A percentile compares a stretch with the other conserved stretches of the same genome.
phyloP scores from a whole-genome alignment of 1,284 basidiomycete genomes.

The Gymnopus androsaceus region DNA sequence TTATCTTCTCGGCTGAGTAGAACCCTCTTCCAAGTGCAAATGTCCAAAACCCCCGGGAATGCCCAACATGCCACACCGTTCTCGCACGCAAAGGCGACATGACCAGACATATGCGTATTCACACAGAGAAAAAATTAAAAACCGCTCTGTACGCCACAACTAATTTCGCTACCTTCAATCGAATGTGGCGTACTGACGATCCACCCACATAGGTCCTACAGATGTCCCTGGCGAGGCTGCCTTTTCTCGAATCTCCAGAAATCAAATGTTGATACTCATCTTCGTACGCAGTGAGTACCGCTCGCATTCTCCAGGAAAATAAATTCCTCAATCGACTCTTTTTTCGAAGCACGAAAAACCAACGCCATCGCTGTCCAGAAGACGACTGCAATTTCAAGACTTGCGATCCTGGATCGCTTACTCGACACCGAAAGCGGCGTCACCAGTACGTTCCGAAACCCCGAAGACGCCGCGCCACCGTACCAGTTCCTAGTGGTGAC shows the following conservation, averaged over 20 bases:
- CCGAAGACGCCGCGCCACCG: not conserved
- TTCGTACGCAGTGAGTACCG: slow-evolving; percentile 17
- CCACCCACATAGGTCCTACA: slow-evolving; percentile 18
- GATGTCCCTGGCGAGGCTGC: slow-evolving; percentile 24
- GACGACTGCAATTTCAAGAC: slow-evolving; percentile 8
- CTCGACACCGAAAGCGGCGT: slow-evolving; percentile 12
- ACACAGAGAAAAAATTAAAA: slow-evolving; percentile 15
- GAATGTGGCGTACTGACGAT: not conserved
- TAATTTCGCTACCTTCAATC: not conserved
- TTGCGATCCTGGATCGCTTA: slow-evolving; percentile 13
- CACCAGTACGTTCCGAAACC: slow-evolving; percentile 12
- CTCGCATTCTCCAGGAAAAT: not conserved
- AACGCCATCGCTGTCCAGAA: slow-evolving; percentile 3
- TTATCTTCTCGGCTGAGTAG: not conserved
- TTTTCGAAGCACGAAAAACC: slow-evolving; percentile 7
- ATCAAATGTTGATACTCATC: slow-evolving; percentile 24
- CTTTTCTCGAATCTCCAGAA: slow-evolving; percentile 23
- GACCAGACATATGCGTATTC: slow-evolving; percentile 23
- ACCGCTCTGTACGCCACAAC: slow-evolving; percentile 14
- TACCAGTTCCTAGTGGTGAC: not conserved
- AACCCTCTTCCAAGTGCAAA: not conserved
- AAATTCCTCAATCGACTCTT: not conserved
- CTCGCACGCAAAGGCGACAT: slow-evolving; percentile 22
- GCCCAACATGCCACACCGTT: not conserved
- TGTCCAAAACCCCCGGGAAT: slow-evolving; percentile 3